Evolutionary conservation across 805 yeast genomes (phyloP), one percentile per base, ranked within the genome.

Genomic region (Candida methanosorbosa): DNA sequence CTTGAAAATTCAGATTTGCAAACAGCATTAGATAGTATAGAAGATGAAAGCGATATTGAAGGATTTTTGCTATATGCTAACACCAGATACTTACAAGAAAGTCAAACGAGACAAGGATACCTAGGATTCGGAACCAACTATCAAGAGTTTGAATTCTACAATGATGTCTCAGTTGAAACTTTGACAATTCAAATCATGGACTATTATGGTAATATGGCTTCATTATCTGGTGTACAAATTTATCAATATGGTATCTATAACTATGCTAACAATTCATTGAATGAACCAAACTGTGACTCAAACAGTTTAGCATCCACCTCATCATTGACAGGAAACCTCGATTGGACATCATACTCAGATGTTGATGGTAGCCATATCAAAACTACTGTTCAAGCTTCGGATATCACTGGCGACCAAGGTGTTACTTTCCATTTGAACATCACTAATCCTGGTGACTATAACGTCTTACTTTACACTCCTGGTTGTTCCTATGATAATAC

Each of bases 71-170:
- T 32, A 16, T 6, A 13, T 19, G 4, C 27, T 19, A 33, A 38
- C 17, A 40, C 29, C 9, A 31, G 36, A 0, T 50, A 50, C 33
- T 29, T 42, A 7, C 28, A 35, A 11, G 28, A 38, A 23, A 44
- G 45, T 20, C 34, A 29, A 5, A 40, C 34, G 18, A 34, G 46
- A n/a, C 38, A 51, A 14, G 51, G 50, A 6, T 40, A 40, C 19
- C 17, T 55, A 21, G 56, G 57, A 9, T 71, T 67, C 42, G 67
- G 70, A 2, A 33, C 63, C 3, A 55, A 62, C n/a, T 86, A 68
- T 49, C 90, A 82, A 50, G 96, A 88, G 39, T 92, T 85, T 60
- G 77, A 78, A 2, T 83, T 92, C 51, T 82, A 77, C 27, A 81
- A 90, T 52, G 57, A 66, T 3, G 57, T 92, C 5, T 68, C 67